Evolutionary conservation across 805 yeast genomes (phyloP).

Genomic region (Wickerhamiella alocasiicola): DNA sequence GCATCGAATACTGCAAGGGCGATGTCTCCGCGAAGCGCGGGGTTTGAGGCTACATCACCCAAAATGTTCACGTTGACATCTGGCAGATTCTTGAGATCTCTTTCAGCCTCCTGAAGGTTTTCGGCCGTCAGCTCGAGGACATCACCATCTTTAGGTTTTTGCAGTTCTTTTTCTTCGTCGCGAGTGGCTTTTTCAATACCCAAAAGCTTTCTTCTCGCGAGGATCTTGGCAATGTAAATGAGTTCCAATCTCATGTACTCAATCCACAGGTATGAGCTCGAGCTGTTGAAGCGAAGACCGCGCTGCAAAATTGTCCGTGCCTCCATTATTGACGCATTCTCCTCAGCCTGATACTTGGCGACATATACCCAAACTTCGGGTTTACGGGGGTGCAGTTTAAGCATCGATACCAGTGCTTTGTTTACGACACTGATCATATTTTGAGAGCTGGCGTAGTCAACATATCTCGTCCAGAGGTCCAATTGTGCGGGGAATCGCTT

Average conservation of each 20-base stretch:
- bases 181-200: conserved; percentile 45
- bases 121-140: conserved; percentile 35
- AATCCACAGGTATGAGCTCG: conserved; percentile 60
- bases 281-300: conserved; percentile 72
- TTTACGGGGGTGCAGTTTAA: conserved; percentile 84
- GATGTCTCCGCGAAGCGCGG: conserved; percentile 63
- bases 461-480: conserved; percentile 64
- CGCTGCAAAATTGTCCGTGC: conserved; percentile 78
- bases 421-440: conserved; percentile 26
- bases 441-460: conserved; percentile 37
- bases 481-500: conserved; percentile 67
- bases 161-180: conserved; percentile 30
- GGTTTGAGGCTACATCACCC: conserved; percentile 75
- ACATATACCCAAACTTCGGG: conserved; percentile 89
- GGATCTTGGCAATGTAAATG: conserved; percentile 67
- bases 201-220: conserved; percentile 71
- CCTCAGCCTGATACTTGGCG: conserved; percentile 85
- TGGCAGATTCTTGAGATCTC: conserved; percentile 55
- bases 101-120: conserved; percentile 41
- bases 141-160: conserved; percentile 16
- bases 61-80: conserved; percentile 77
- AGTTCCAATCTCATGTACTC: conserved; percentile 83
- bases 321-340: conserved; percentile 75
- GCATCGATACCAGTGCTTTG: conserved; percentile 59
- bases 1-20: conserved; percentile 60